Conservation (phyloP, 441 rosid genomes). For the Breynia disticha region DNA sequence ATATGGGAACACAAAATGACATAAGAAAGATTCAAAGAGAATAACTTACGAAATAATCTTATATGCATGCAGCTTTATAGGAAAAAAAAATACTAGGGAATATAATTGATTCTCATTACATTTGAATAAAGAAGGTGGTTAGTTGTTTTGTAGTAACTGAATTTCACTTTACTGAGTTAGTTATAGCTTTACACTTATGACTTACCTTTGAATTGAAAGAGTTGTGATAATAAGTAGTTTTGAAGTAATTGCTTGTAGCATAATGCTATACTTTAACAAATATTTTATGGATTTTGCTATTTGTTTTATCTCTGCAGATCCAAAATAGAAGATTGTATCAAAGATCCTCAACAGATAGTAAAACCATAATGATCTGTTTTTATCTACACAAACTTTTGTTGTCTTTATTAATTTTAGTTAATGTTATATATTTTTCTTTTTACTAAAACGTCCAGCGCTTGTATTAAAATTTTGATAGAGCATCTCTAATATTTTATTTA, state of each 20-base stretch:
- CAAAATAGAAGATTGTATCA: background rate
- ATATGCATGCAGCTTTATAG: no score
- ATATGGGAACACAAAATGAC: no score
- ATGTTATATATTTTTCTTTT: no score
- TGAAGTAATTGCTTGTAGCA: conserved; percentile 4
- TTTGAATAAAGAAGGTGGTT: background rate
- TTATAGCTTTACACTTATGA: conserved; percentile 8
- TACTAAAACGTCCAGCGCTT: no score
- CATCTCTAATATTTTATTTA: no score
- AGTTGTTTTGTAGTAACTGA: background rate
- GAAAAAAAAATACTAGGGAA: no score
- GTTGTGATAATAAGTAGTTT: no score
- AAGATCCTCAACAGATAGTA: background rate
- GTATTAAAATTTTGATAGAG: background rate
- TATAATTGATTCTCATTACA: background rate
- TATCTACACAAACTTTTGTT: no score
- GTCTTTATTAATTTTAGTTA: no score
- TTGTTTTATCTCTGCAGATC: background rate
- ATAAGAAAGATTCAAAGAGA: no score
- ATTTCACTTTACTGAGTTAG: conserved; percentile 1
- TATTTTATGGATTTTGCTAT: background rate
- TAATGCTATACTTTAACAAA: background rate
- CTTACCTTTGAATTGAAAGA: no score
- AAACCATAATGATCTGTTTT: background rate
- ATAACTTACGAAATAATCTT: no score